Conservation (phyloP, 768 basidiomycete genomes). For the Suillus lakei region DNA sequence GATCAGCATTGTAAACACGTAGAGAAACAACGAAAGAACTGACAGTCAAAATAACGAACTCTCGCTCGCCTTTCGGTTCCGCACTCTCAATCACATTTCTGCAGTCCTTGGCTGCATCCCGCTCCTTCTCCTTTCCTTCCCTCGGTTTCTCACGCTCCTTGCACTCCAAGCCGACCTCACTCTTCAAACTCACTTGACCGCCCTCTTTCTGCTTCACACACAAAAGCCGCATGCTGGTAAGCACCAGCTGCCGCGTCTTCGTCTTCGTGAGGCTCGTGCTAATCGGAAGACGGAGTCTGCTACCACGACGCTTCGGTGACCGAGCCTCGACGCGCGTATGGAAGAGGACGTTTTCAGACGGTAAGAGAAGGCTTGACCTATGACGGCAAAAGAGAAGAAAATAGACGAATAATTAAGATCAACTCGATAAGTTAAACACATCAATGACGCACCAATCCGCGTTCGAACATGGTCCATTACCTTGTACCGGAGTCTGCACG, state of each 20-base stretch:
- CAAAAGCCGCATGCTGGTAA: conserved; percentile 60
- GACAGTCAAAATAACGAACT: conserved; percentile 67
- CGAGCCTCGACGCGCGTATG: conserved; percentile 58
- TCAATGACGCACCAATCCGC: conserved; percentile 49
- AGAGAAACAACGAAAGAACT: conserved; percentile 24
- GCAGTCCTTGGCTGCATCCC: conserved; percentile 52
- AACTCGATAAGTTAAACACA: neutral
- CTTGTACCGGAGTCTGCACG: conserved; percentile 58
- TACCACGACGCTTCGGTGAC: conserved; percentile 59
- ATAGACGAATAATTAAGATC: neutral
- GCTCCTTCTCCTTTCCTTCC: conserved; percentile 37
- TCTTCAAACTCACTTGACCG: conserved; percentile 49
- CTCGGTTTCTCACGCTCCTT: conserved; percentile 15
- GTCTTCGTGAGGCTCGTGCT: conserved; percentile 49
- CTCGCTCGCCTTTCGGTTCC: conserved; percentile 57
- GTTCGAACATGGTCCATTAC: conserved; percentile 41
- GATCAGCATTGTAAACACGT: conserved; percentile 5
- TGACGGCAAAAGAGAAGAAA: conserved; percentile 4
- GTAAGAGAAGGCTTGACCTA: conserved; percentile 44
- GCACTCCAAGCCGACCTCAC: conserved; percentile 48
- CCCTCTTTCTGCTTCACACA: conserved; percentile 56
- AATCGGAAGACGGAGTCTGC: conserved; percentile 55
- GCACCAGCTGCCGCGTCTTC: conserved; percentile 57
- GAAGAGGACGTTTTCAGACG: conserved; percentile 54
- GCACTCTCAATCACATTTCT: conserved; percentile 50